Percentiles rank a stretch among this genome's conserved stretches.
Evolutionary conservation across 2,329 filamentous ascomycete genomes (phyloP).

Genomic region (Zymoseptoria tritici): DNA sequence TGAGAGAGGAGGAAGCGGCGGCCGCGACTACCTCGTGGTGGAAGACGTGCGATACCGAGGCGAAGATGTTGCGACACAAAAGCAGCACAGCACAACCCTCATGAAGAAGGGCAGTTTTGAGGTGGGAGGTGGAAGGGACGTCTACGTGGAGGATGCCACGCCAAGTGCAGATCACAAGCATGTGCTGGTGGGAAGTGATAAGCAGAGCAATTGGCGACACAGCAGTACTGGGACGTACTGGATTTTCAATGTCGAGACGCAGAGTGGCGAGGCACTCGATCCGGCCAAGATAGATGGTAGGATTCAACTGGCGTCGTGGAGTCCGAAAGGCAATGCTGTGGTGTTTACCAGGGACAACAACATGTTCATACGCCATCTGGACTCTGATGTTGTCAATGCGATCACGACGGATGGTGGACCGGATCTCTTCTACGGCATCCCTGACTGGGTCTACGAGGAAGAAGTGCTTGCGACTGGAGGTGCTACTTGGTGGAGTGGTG

Average conservation of each 20-base stretch:
- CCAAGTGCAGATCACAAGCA: constrained; percentile 80
- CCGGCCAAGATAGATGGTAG: constrained; percentile 56
- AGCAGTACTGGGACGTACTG: constrained; percentile 83
- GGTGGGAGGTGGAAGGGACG: constrained; percentile 45
- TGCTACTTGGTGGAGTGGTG: constrained; percentile 91
- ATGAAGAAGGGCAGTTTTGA: constrained; percentile 63
- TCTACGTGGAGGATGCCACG: constrained; percentile 56
- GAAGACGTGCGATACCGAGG: constrained; percentile 66
- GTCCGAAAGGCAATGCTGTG: constrained; percentile 74
- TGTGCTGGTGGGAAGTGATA: constrained; percentile 71
- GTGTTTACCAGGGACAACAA: constrained; percentile 92
- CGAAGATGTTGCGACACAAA: constrained; percentile 36
- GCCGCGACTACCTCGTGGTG: constrained; percentile 71
- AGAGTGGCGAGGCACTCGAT: constrained; percentile 69
- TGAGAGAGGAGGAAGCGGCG: constrained; percentile 54
- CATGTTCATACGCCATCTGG: constrained; percentile 67
- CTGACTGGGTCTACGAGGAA: constrained; percentile 94
- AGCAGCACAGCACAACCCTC: constrained; percentile 56
- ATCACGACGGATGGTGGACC: constrained; percentile 82
- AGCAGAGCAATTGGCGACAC: constrained; percentile 76
- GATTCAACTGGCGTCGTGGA: constrained; percentile 84
- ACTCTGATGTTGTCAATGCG: constrained; percentile 53
- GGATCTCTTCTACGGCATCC: constrained; percentile 89
- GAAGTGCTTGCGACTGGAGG: constrained; percentile 74
- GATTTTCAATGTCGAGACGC: constrained; percentile 81